phyloP scores from a whole-genome alignment of 1,284 basidiomycete species.

The Naganishia albida region DNA sequence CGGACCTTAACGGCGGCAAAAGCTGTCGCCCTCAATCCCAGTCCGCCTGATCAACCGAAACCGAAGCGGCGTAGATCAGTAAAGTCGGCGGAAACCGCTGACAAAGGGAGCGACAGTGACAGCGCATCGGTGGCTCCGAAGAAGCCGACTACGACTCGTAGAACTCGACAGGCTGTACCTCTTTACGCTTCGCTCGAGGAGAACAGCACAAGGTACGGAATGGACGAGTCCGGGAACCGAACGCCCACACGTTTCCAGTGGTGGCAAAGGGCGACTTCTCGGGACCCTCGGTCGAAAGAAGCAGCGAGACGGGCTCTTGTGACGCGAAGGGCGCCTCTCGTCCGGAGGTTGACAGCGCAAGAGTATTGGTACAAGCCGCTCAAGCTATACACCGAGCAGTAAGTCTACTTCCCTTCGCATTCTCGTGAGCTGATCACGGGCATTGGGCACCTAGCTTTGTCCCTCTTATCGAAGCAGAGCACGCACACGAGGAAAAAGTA shows the following conservation, averaged over 20 bases:
- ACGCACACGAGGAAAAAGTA: constrained; percentile 61
- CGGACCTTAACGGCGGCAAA: too few relatives aligned
- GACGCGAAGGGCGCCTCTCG: neutral
- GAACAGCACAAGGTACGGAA: constrained; percentile 4
- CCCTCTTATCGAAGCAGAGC: constrained; percentile 65
- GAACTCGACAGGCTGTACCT: neutral
- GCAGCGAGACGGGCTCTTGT: neutral
- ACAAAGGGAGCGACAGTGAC: neutral
- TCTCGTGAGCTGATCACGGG: neutral
- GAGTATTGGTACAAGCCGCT: constrained; percentile 19
- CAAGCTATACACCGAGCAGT: constrained; percentile 57
- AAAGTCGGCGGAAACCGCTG: too few relatives aligned
- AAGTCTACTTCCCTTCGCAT: constrained; percentile 36
- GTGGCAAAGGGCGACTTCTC: constrained; percentile 18
- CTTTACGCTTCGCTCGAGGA: neutral
- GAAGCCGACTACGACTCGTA: neutral
- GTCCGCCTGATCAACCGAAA: too few relatives aligned
- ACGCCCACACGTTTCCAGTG: constrained; percentile 25
- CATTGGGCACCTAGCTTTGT: constrained; percentile 62
- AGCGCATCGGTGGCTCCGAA: neutral
- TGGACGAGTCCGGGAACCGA: neutral
- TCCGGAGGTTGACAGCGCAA: neutral
- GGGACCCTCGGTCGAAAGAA: neutral
- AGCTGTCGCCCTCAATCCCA: too few relatives aligned
- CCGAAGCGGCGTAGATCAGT: too few relatives aligned